These are phyloP conservation scores for Penicillium antarcticum DNA, from an alignment of 495 filamentous ascomycete genomes.

Conservation along the genomic window DNA sequence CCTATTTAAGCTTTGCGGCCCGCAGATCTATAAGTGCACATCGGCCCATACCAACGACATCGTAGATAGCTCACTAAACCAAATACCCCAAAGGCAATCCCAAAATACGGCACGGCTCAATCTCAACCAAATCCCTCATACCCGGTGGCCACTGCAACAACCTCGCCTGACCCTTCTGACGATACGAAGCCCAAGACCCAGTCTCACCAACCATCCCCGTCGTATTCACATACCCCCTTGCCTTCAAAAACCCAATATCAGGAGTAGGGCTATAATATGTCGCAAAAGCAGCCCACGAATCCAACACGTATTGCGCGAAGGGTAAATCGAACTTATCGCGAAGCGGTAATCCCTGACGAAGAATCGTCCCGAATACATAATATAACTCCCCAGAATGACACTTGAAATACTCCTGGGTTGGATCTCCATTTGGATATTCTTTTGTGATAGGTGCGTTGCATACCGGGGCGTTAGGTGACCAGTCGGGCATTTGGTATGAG, in stretches of 20 bases:
- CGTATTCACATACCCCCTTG: slow-evolving; percentile 19
- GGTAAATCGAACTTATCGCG: slow-evolving; percentile 24
- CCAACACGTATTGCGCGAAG: slow-evolving; percentile 24
- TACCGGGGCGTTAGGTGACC: slow-evolving; percentile 21
- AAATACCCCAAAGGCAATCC: slow-evolving; percentile 9
- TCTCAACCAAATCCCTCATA: slow-evolving; percentile 14
- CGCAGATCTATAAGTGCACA: too few relatives aligned
- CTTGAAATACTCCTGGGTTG: slow-evolving; percentile 25
- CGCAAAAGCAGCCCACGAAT: slow-evolving; percentile 27
- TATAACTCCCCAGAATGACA: slow-evolving; percentile 27
- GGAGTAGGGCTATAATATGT: slow-evolving; percentile 17
- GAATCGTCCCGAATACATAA: slow-evolving; percentile 23
- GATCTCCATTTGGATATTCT: slow-evolving; percentile 18
- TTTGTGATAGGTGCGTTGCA: slow-evolving; percentile 21
- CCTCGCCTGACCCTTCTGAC: background rate
- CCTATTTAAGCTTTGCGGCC: too few relatives aligned
- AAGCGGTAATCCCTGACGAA: slow-evolving; percentile 13
- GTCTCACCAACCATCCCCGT: slow-evolving; percentile 7
- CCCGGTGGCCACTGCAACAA: slow-evolving; percentile 17
- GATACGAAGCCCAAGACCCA: slow-evolving; percentile 12
- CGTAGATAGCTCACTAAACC: too few relatives aligned
- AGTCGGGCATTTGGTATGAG: slow-evolving; percentile 25
- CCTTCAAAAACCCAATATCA: slow-evolving; percentile 8
- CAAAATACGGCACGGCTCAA: slow-evolving; percentile 14
- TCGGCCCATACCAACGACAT: too few relatives aligned